Evolutionary conservation across 495 filamentous ascomycete genomes (phyloP), one percentile per base, ranked within the genome.

Genomic region (Penicillium flavigenum): DNA sequence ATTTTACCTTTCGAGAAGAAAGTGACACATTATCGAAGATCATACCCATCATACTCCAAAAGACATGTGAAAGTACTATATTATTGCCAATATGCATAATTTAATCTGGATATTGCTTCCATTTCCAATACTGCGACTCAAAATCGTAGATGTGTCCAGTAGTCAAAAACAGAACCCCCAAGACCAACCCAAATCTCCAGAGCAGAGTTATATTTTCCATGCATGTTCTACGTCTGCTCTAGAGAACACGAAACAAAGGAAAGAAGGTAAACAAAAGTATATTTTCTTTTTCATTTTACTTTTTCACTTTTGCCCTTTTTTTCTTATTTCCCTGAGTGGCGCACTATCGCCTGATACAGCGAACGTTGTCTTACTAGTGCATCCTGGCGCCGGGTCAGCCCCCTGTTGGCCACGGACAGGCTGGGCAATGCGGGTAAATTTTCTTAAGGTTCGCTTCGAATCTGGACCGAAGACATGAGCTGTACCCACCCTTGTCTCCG

Each of bases 181-280:
- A 24, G 12, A 34, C 31, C 20, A 57, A 36, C 46, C 36, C 47
- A 14, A 49, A 46, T 38, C 19, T 47, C 17, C 57, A 46, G 54
- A 58, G 44, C 22, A 66, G 63, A 66, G 63, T 63, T 64, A 64
- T 62, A 65, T 68, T 70, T 77, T 75, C 75, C 69, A 76, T 76
- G 73, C 75, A 76, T 72, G 51, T 78, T 76, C 73, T 76, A 65
- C 71, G 71, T 58, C 68, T 59, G 67, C 66, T 75, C 68, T 66
- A 70, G 58, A 56, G 54, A 54, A 41, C 20, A 27, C 29, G 19
- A 5, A 29, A 47, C 42, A 32, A 46, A 24, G 41, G 19, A 38
- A 54, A 51, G n/a, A 48, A 54, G 10, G 17, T 24, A 39, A 47
- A 10, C 24, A 47, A 16, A 26, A 19, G 20, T 22, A 38, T 1